Conservation (phyloP, 495 filamentous ascomycete genomes). For the Penicillium mononematosum region DNA sequence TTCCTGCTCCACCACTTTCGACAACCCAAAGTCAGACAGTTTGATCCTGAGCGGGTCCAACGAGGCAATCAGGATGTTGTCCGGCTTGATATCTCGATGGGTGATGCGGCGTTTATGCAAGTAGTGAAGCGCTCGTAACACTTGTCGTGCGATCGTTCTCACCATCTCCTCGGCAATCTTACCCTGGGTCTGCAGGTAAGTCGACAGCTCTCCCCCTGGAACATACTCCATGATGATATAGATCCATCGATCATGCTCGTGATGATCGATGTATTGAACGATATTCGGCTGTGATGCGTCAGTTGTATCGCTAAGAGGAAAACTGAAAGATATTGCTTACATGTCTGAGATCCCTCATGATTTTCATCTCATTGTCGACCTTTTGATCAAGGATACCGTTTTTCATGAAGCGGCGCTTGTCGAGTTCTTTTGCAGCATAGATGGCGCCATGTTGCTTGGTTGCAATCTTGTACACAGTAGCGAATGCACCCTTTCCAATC, state of each 20-base stretch:
- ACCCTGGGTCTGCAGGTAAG: slow-evolving; percentile 58
- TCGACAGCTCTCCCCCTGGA: slow-evolving; percentile 78
- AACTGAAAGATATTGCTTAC: slow-evolving; percentile 49
- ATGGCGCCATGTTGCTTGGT: slow-evolving; percentile 74
- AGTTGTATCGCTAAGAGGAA: background rate
- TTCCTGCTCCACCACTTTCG: slow-evolving; percentile 85
- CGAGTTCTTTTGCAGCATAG: slow-evolving; percentile 87
- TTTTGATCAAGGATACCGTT: slow-evolving; percentile 80
- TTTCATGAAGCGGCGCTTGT: slow-evolving; percentile 86
- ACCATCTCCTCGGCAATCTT: slow-evolving; percentile 66
- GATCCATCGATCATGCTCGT: slow-evolving; percentile 72
- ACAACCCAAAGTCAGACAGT: slow-evolving; percentile 92
- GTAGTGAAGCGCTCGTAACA: slow-evolving; percentile 81
- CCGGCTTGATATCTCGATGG: slow-evolving; percentile 95
- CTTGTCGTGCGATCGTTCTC: slow-evolving; percentile 68
- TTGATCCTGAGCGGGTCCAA: slow-evolving; percentile 76
- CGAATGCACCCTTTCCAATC: slow-evolving; percentile 92
- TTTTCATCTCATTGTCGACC: slow-evolving; percentile 91
- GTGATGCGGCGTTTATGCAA: slow-evolving; percentile 84
- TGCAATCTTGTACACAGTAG: slow-evolving; percentile 82
- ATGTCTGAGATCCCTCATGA: slow-evolving; percentile 81
- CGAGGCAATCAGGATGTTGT: slow-evolving; percentile 85
- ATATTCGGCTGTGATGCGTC: slow-evolving; percentile 66
- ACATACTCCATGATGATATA: slow-evolving; percentile 98
- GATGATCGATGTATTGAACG: slow-evolving; percentile 82